Evolutionary conservation across 768 basidiomycete species (phyloP).

Genomic region (Lactarius akahatsu): DNA sequence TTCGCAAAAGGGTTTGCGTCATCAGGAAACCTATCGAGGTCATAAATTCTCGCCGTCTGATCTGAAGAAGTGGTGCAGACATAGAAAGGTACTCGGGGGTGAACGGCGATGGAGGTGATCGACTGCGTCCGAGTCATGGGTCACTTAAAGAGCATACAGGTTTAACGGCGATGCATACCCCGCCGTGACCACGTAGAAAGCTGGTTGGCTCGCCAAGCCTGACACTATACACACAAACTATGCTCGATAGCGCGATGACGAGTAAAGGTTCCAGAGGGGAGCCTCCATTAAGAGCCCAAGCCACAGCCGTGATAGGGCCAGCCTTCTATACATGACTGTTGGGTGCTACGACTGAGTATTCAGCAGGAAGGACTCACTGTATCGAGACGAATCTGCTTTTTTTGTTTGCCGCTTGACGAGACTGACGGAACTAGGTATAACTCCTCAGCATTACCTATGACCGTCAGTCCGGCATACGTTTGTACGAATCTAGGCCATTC

Average conservation of each 20-base stretch:
- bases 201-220: constrained; percentile 43
- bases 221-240: constrained; percentile 58
- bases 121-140: constrained; percentile 35
- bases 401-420: constrained; percentile 12
- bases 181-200: constrained; percentile 43
- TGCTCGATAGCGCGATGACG: constrained; percentile 51
- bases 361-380: constrained; percentile 12
- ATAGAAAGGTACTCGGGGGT: constrained; percentile 56
- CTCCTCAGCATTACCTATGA: constrained; percentile 21
- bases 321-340: constrained; percentile 14
- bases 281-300: constrained; percentile 55
- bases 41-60: constrained; percentile 67
- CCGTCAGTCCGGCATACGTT: constrained; percentile 12
- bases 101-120: constrained; percentile 68
- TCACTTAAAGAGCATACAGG: constrained; percentile 9
- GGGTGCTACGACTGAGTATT: background rate
- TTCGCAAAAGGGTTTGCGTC: constrained; percentile 48
- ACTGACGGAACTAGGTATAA: constrained; percentile 18
- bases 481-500: constrained; percentile 14
- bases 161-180: constrained; percentile 17
- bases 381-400: constrained; percentile 19
- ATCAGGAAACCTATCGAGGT: constrained; percentile 43
- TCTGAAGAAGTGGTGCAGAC: constrained; percentile 75
- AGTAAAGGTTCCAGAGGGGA: constrained; percentile 56
- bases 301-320: constrained; percentile 40